These are phyloP conservation scores for Vaccinium vitisidaea DNA, from an alignment of 148 eudicot species.

Conservation along the genomic window DNA sequence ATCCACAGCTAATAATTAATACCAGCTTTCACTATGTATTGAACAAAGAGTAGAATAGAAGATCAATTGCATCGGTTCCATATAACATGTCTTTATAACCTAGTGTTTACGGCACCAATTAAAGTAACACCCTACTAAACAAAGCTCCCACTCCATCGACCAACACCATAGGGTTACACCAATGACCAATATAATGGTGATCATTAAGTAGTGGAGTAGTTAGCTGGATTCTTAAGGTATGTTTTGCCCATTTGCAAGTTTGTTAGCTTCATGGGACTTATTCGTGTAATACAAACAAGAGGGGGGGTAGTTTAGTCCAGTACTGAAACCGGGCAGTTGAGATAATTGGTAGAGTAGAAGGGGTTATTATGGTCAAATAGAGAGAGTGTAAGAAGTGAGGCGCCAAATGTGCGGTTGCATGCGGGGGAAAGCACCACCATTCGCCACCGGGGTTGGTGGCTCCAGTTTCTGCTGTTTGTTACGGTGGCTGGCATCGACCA, in stretches of 20 bases:
- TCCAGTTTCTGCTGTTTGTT: not conserved
- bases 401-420: constrained; percentile 56
- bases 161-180: no score
- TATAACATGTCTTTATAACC: no score
- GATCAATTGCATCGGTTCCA: no score
- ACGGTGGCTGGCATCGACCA: not conserved
- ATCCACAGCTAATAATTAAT: no score
- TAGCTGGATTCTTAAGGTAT: not conserved
- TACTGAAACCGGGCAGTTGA: not conserved
- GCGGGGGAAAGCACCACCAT: constrained; percentile 17
- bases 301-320: constrained; percentile 1
- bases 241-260: not conserved
- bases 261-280: not conserved
- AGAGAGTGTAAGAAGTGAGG: not conserved
- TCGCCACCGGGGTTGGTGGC: constrained; percentile 13
- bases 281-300: not conserved
- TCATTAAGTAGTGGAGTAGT: not conserved
- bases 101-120: no score
- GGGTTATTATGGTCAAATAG: constrained; percentile 12
- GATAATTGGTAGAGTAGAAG: not conserved
- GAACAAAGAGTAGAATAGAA: no score
- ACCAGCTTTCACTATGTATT: no score
- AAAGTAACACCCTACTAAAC: no score
- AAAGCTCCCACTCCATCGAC: no score
- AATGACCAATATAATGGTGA: not conserved